These are phyloP conservation scores for Cornus kousa DNA, from an alignment of 148 eudicot genomes.

Conservation along the genomic window DNA sequence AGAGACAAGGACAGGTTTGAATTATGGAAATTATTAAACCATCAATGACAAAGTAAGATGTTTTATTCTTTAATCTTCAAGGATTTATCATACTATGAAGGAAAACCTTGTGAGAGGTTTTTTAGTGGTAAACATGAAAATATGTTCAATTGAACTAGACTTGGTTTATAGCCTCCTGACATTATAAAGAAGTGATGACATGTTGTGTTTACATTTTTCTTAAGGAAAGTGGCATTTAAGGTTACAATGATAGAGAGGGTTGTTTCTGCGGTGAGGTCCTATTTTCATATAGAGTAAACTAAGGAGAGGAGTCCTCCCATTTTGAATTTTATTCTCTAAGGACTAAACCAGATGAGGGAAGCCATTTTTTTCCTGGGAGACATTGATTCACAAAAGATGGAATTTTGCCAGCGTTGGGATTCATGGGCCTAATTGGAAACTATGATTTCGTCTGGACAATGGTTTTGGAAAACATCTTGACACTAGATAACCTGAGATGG, in stretches of 20 bases:
- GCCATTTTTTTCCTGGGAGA: background rate
- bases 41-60: too few relatives aligned
- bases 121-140: background rate
- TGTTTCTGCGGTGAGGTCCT: background rate
- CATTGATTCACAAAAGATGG: background rate
- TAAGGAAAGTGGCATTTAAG: background rate
- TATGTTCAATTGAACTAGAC: background rate
- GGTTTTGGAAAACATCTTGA: too few relatives aligned
- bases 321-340: background rate
- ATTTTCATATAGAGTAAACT: background rate
- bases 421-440: background rate
- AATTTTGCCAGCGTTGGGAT: background rate
- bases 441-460: too few relatives aligned
- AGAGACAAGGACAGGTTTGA: too few relatives aligned
- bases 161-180: too few relatives aligned
- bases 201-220: background rate
- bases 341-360: too few relatives aligned
- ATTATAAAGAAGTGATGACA: background rate
- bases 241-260: background rate
- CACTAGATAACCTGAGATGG: too few relatives aligned
- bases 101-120: background rate
- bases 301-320: background rate
- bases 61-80: too few relatives aligned
- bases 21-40: too few relatives aligned
- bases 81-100: too few relatives aligned